Evolutionary conservation across 192 early-diverging fungal genomes (phyloP), one percentile per base, ranked within the genome.

Genomic region (Coemansia sp.): DNA sequence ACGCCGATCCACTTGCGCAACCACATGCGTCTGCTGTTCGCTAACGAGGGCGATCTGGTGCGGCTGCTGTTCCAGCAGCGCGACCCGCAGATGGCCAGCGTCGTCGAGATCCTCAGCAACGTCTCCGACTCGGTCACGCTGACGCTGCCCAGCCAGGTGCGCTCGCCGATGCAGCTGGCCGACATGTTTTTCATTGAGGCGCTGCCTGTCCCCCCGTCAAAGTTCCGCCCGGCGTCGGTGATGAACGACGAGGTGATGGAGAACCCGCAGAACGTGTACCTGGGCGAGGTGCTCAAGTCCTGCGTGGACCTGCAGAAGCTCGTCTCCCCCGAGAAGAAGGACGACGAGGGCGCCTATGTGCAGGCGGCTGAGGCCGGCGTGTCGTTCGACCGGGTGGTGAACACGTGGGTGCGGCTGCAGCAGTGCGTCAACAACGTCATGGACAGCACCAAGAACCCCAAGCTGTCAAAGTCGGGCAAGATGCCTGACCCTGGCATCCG

Each of bases 181-280:
- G 86, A 93, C 75, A 95, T 97, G 79, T 99, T 98, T 81, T 99
- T 99, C 85, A 80, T 97, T 58, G 93, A 98, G 39, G 89, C 89
- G 22, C 84, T 99, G 20, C 88, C 95, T 0, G 97, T 99, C 29
- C 81, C 97, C 16, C 98, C 98, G 36, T 94, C 90, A 60, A 88
- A 92, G 64, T 98, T 98, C 88, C 93, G 98, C 18, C 98, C 98
- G 36, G 88, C 95, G 29, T 92, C 93, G 2, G 89, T 95, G 63
- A 92, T 98, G 90, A 89, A 87, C 64, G 97, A 97, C 68, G 89
- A 92, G 75, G 64, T 91, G 18, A 94, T 93, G 82, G 96, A 98
- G 78, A 93, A 95, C 82, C 92, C 95, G n/a, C 96, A 98, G 79
- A 99, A 98, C 86, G 89, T 91, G 63, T 88, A 93, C 44, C 85